Conservation (phyloP, 352 stramenopile species). For the Albugo candida region DNA sequence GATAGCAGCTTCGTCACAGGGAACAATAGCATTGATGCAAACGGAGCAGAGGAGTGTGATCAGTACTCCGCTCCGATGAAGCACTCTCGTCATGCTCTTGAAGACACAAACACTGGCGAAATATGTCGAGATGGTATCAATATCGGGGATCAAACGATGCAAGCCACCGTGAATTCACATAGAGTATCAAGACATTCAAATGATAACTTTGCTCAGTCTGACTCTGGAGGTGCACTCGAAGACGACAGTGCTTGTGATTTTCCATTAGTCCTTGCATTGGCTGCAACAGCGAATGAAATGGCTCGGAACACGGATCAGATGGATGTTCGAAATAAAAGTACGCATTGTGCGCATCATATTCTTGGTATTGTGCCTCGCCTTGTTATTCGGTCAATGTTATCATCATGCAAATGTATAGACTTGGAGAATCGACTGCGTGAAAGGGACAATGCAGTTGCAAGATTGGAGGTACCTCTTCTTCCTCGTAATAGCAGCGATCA, state of each 20-base stretch:
- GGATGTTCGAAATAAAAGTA: no score
- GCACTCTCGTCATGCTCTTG: no score
- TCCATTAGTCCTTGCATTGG: slow-evolving; percentile 53
- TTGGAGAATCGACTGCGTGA: slow-evolving; percentile 12
- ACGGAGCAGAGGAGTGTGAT: slow-evolving; percentile 10
- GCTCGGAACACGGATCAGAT: slow-evolving; percentile 9
- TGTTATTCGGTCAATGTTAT: no score
- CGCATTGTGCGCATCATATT: no score
- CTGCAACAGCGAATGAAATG: slow-evolving; percentile 31
- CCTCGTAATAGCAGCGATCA: background rate
- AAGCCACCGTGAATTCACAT: slow-evolving; percentile 13
- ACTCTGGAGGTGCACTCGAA: slow-evolving; percentile 44
- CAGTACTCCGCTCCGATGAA: background rate
- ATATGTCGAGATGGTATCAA: no score
- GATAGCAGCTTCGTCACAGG: no score
- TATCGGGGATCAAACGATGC: slow-evolving; percentile 10
- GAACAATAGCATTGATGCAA: background rate
- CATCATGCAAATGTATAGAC: background rate
- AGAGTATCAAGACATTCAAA: slow-evolving; percentile 4
- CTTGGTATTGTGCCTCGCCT: no score
- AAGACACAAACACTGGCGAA: no score
- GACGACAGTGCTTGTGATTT: slow-evolving; percentile 66
- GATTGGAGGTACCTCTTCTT: slow-evolving; percentile 34
- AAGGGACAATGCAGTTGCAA: slow-evolving; percentile 32
- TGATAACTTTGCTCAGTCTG: background rate